phyloP scores from a whole-genome alignment of 2,329 filamentous ascomycete species.

The Trichoderma guizhouense region DNA sequence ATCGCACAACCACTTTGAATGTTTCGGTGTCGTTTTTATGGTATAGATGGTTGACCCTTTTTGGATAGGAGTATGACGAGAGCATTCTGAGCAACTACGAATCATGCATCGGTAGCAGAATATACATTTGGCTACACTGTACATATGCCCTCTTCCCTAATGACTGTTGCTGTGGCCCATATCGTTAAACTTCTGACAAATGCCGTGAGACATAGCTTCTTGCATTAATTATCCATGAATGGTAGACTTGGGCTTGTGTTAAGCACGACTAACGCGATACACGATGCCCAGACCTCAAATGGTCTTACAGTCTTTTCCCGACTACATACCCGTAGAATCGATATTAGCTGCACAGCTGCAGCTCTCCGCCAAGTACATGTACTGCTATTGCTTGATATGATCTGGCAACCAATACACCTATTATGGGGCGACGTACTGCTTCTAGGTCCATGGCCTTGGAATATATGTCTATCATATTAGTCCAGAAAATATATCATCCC shows the following conservation, averaged over 20 bases:
- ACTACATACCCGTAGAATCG: background rate
- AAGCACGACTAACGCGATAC: background rate
- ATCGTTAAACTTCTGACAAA: background rate
- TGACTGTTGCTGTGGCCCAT: background rate
- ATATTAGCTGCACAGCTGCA: background rate
- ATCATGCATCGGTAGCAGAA: slow-evolving; percentile 3
- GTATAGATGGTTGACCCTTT: background rate
- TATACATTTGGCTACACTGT: background rate
- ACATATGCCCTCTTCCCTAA: background rate
- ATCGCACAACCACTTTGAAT: background rate
- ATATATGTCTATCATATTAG: background rate
- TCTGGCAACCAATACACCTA: background rate
- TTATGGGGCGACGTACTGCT: background rate
- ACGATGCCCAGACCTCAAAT: background rate
- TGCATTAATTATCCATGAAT: background rate
- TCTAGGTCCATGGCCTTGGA: background rate
- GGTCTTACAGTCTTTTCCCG: background rate
- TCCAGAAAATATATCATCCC: background rate
- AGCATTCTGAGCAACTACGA: background rate
- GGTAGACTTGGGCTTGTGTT: background rate
- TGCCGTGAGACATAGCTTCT: background rate
- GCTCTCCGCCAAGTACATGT: background rate
- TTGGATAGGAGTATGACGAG: background rate
- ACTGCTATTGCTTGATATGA: background rate
- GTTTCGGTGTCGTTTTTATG: background rate